Evolutionary conservation across 768 basidiomycete genomes (phyloP), one percentile per base, ranked within the genome.

Genomic region (Strobilomyces dryophilus): DNA sequence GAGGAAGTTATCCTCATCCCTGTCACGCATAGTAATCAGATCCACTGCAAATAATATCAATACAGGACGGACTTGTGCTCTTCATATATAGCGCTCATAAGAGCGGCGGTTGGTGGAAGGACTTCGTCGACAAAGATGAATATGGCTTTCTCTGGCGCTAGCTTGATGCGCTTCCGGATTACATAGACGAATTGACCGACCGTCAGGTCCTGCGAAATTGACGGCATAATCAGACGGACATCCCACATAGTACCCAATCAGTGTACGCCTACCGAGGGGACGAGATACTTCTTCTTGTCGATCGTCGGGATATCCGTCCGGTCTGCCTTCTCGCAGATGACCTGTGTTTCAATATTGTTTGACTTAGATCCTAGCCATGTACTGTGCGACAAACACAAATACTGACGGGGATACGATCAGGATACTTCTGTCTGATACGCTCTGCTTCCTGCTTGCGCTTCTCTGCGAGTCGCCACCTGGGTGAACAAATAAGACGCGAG

Each of bases 261-360:
- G 41, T 24, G 40, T 20, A 45, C 40, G 71, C 89, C 64, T 65
- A 95, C 95, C 51, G 94, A 95, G 41, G 97, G 97, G 10, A 99
- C 97, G 49, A 99, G 80, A 63, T 99, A 99, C 79, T 99, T 99
- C 94, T 99, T 98, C 90, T 99, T 99, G 81, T 99, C 97, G 69
- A 99, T 98, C 27, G 94, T 95, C 1, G 95, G 92, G 71, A 99
- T 98, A 76, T 99, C 97, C 51, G 94, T 95, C 65, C 89, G 83
- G 77, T 98, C 95, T 46, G 93, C 95, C 77, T 97, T 98, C 82
- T 99, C 97, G 75, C 97, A 99, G 74, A 99, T 99, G 52, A 99
- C 95, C 95, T 98, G 61, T 37, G 54, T 51, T 46, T 36, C 51
- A 42, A 32, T 34, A 51, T 41, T 29, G 31, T 58, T 55, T 17